Base-by-base conservation (phyloP, 1,284 basidiomycete species). In the Lentinula novae-zelandiae region DNA sequence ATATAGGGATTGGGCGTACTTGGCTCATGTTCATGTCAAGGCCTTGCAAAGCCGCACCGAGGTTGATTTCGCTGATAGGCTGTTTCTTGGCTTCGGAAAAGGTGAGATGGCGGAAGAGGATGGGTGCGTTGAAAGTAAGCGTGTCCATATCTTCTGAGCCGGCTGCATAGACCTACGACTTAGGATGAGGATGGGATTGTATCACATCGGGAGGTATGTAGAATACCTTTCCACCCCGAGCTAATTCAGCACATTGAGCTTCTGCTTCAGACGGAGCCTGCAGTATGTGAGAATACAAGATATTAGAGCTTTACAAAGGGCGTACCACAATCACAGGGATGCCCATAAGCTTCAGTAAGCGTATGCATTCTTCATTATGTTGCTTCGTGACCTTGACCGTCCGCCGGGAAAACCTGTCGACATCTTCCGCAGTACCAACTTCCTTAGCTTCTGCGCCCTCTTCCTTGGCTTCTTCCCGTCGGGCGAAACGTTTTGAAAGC, bases 61-160 rank as follows among this genome's bases (percentile, higher is more conserved):
- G 86, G 66, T 86, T 85, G 63, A 99, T 95, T 71, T 98, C 95
- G 66, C 88, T 91, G 67, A 99, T 98, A n/a, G 97, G 96, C 67
- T 93, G 87, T 73, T 98, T 99, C 74, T 97, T 96, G 31, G 95
- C 95, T 72, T 99, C 97, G n/a, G 93, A 96, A 74, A 98, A 98
- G 6, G 97, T 99, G 57, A 99, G 85, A 75, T 98, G 96, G 53
- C 96, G 93, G 66, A 93, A 89, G 8, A 99, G 82, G 57, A 97
- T 89, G 0, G 96, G 96, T 0, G 96, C 80, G 67, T 86, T 83
- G 78, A 99, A 99, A 0, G 97, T 99, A 49, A 99, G 85, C 2
- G 97, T 99, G 70, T 99, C 97, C 97, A 99, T 99, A 72, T 99
- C 97, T 76, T 99, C 97, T 0, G 95, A 98, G 5, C 97, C 97